Conservation (phyloP, 495 filamentous ascomycete species). For the Hypomontagnella monticulosa region DNA sequence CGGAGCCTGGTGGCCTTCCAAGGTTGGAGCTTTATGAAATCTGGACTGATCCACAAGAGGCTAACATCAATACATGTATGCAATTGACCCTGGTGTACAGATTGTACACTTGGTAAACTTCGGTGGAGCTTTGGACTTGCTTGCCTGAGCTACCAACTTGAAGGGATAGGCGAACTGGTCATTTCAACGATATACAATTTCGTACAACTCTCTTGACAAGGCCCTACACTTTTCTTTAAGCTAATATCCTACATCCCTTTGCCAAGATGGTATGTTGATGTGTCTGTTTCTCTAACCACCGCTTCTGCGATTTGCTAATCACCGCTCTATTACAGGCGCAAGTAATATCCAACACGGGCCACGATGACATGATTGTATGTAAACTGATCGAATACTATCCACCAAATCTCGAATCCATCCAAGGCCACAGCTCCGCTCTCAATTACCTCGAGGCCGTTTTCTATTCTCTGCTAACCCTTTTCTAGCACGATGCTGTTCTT, state of each 20-base stretch:
- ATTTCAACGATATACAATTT: background rate
- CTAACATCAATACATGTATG: constrained; percentile 16
- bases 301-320: constrained; percentile 26
- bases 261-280: constrained; percentile 39
- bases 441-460: background rate
- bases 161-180: constrained; percentile 6
- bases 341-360: constrained; percentile 88
- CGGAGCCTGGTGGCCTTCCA: background rate
- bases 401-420: background rate
- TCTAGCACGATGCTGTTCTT: constrained; percentile 93
- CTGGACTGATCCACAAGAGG: constrained; percentile 27
- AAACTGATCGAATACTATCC: background rate
- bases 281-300: background rate
- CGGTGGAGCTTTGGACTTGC: constrained; percentile 32
- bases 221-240: background rate
- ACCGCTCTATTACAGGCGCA: constrained; percentile 61
- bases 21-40: constrained; percentile 33
- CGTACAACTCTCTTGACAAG: background rate
- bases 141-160: constrained; percentile 28
- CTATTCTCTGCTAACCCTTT: constrained; percentile 26
- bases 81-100: constrained; percentile 22
- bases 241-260: background rate
- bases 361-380: constrained; percentile 99
- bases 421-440: background rate
- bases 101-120: constrained; percentile 30